These are phyloP conservation scores for Trypanosoma avium DNA, from an alignment of 208 protist genomes.

Conservation along the genomic window DNA sequence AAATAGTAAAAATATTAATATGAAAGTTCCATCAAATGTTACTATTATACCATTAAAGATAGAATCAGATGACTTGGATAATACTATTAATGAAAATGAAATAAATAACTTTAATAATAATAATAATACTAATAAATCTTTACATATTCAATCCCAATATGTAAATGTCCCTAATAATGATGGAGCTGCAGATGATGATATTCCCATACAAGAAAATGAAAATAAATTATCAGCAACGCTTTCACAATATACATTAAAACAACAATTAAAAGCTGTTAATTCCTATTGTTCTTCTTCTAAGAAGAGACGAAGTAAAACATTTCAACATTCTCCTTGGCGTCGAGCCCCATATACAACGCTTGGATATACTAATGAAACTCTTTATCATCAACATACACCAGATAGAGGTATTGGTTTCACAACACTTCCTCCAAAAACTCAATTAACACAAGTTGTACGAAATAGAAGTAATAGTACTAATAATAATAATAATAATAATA, in stretches of 20 bases:
- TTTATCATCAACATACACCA: slow-evolving; percentile 11
- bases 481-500: no score
- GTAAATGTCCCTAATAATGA: no score
- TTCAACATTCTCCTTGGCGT: slow-evolving; percentile 2
- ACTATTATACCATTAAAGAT: no score
- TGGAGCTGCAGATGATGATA: no score
- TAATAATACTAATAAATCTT: not conserved
- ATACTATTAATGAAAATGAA: not conserved
- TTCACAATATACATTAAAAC: not conserved
- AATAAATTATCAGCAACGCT: no score
- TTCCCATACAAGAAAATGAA: no score
- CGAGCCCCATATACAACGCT: not conserved
- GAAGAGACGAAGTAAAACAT: not conserved
- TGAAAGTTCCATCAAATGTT: not conserved
- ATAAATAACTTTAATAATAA: not conserved
- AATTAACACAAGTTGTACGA: not conserved
- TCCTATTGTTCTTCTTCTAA: no score
- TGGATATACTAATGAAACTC: slow-evolving; percentile 6
- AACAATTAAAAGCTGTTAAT: no score
- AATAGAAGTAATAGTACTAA: not conserved
- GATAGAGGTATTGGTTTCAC: slow-evolving; percentile 9
- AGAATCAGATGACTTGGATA: no score
- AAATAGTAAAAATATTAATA: no score
- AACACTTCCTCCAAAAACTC: not conserved
- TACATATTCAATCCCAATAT: no score